phyloP scores from a whole-genome alignment of 2,329 filamentous ascomycete species.

The Chalaropsis ovoidea region DNA sequence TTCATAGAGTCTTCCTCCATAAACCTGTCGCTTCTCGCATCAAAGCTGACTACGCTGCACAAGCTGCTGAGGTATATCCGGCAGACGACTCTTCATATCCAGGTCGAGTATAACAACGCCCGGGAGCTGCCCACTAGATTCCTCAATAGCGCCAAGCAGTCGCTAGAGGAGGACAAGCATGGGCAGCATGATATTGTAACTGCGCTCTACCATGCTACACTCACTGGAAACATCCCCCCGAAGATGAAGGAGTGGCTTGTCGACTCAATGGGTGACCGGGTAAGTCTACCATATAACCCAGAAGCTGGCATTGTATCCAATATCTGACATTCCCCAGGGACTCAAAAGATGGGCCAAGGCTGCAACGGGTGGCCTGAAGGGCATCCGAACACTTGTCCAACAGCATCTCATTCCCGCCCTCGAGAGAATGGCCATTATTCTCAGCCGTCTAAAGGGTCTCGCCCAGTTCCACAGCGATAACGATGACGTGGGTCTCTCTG shows the following conservation, averaged over 20 bases:
- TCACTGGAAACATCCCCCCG: conserved; percentile 69
- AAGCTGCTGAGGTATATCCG: conserved; percentile 77
- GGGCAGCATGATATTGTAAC: conserved; percentile 54
- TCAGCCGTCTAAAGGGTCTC: conserved; percentile 73
- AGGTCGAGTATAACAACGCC: conserved; percentile 71
- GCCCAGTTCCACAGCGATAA: conserved; percentile 65
- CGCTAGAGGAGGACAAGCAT: conserved; percentile 64
- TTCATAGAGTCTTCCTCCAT: conserved; percentile 70
- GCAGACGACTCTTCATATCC: conserved; percentile 69
- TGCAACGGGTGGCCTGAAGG: conserved; percentile 65
- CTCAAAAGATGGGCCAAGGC: conserved; percentile 94
- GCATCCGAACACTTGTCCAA: conserved; percentile 66
- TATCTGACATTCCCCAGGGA: conserved; percentile 43
- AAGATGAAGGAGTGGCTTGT: conserved; percentile 79
- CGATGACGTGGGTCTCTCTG: conserved; percentile 56
- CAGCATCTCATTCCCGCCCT: conserved; percentile 82
- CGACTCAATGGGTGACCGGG: conserved; percentile 68
- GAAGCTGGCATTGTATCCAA: neutral
- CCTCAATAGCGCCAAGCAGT: conserved; percentile 41
- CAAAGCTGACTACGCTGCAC: conserved; percentile 77
- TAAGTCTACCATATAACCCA: conserved; percentile 35
- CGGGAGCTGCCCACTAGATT: conserved; percentile 72
- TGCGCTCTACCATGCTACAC: conserved; percentile 71
- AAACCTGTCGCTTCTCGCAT: conserved; percentile 73
- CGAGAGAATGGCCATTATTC: conserved; percentile 69